Base-by-base conservation (phyloP, 805 yeast species). In the Torulaspora indica region DNA sequence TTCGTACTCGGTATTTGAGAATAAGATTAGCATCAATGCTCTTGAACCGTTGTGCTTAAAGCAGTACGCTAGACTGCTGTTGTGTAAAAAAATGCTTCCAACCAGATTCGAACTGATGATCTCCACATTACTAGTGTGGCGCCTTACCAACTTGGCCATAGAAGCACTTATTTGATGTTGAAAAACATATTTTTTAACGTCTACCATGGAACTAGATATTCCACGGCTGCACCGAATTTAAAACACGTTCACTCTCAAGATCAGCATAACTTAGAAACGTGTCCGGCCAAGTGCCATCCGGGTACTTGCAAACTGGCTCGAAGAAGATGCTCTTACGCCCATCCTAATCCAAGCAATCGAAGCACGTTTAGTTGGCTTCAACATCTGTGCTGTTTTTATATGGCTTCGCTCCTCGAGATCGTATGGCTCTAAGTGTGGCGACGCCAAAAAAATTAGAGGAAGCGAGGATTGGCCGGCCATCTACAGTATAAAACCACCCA, bases 111-210 rank as follows among this genome's bases (percentile, higher is more conserved):
- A 78, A 78, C 83, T 77, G 82, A 80, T 79, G 86, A 80, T 81
- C 85, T 79, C 80, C 79, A 81, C 86, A 81, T 81, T 81, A 81
- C 86, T 79, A 81, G 86, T 81, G 86, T 81, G 80, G 79, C 86
- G 86, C 87, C 83, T 81, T 79, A 80, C 86, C 86, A 78, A 71
- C 77, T 74, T 73, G 77, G 78, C 78, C 77, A 74, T 73, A 73
- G 69, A 72, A 74, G 77, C 76, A 4, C 22, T 5, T 20, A 20
- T 4, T 20, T 20, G 22, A 20, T 20, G 4, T 20, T 20, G 22
- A 20, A 20, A 20, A 20, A 20, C 5, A n/a, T n/a, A n/a, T n/a
- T 20, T 20, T 20, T 20, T 20, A 20, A 20, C 22, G 22, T n/a
- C n/a, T n/a, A n/a, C n/a, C n/a, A n/a, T n/a, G n/a, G n/a, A n/a